Base-by-base conservation (phyloP, 495 filamentous ascomycete genomes). In the Aspergillus wentii region DNA sequence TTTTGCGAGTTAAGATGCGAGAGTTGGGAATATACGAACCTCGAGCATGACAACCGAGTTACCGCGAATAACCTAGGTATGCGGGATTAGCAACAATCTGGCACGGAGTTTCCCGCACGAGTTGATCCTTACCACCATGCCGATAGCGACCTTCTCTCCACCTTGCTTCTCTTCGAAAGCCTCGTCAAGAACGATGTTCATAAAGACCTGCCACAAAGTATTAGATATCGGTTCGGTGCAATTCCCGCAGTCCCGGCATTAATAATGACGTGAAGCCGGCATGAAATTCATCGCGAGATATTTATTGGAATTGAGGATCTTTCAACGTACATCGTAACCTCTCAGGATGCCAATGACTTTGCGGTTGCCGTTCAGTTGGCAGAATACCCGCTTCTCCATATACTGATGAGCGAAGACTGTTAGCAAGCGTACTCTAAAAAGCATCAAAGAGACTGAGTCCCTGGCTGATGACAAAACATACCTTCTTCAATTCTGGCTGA, bases 401-500 rank as follows among this genome's bases (percentile, higher is more conserved):
- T 98, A 98, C 92, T 98, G 61, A 46, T 41, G n/a, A 13, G 15
- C n/a, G n/a, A n/a, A n/a, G n/a, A n/a, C n/a, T n/a, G n/a, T n/a
- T n/a, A n/a, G n/a, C n/a, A n/a, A n/a, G n/a, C n/a, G n/a, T n/a
- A n/a, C n/a, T n/a, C n/a, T n/a, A n/a, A 38, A 6, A 19, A 30
- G 4, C 3, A 19, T 23, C 8, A 46, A 19, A 8, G 4, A 35
- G 30, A 30, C 5, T 15, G 16, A n/a, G n/a, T n/a, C n/a, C n/a
- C n/a, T n/a, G n/a, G n/a, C n/a, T n/a, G n/a, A n/a, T 32, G 9
- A 10, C 23, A 39, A 33, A 33, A 56, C 68, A 30, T 61, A 91
- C 92, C 80, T 96, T 97, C 69, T 98, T 97, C 44, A 98, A 80
- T 66, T 98, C 94, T 44, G 92, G 94, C 68, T 96, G 91, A 60